Evolutionary conservation across 306 rosid species (phyloP), one percentile per base, ranked within the genome.

Genomic region (Prunus armeniaca): DNA sequence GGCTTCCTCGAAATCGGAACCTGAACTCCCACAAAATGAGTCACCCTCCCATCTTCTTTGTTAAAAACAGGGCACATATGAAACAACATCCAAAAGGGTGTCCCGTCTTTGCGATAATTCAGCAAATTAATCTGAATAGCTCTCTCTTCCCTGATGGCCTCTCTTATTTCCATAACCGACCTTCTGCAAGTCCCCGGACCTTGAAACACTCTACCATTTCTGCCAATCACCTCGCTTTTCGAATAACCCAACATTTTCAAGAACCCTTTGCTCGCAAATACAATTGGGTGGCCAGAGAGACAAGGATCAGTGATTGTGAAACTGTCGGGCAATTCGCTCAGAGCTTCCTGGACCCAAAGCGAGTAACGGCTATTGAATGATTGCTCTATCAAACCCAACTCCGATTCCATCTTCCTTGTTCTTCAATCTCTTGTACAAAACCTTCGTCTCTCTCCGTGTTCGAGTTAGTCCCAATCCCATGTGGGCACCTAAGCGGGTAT

Each of bases 291-390:
- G 30, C 93, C 93, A 0, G 87, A 71, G 64, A 92, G 72, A 50
- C 85, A 67, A 50, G 99, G 99, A 83, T 95, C 99, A 50, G 96
- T 95, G 78, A 95, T 86, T 28, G 88, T 89, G 77, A 92, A 95
- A 73, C 69, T 85, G 2, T 87, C 84, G 52, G 97, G 62, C 80
- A 95, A 82, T 45, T 84, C 93, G 73, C 85, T 86, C 62, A 95
- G 93, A 68, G 85, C 82, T 28, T 92, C 88, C 47, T 82, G 93
- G 0, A 84, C 96, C 80, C 83, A 67, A 50, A 47, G 65, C 15
- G 93, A 84, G 89, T 95, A 95, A 1, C 79, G 80, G 13, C 70
- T 54, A 62, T 75, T 46, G 76, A 95, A 85, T 25, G 97, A 90
- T 15, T 81, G 78, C 8, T 88, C 82, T 73, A 84, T 77, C 34